phyloP scores from a whole-genome alignment of 2,329 filamentous ascomycete species.

The Beauveria asiatica region DNA sequence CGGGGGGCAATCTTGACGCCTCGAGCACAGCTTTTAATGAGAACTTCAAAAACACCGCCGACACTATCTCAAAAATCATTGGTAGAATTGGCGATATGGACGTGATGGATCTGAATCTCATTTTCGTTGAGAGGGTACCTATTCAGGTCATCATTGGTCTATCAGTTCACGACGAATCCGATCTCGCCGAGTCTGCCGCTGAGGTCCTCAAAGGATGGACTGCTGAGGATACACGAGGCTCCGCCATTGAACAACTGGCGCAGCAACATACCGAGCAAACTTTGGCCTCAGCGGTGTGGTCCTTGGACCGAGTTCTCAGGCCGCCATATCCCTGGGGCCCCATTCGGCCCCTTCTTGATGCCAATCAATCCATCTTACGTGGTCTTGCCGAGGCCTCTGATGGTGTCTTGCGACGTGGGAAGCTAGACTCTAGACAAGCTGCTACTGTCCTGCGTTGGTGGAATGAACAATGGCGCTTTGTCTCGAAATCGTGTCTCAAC shows the following conservation, averaged over 20 bases:
- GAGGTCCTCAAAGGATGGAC: slow-evolving; percentile 79
- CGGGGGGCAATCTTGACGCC: slow-evolving; percentile 31
- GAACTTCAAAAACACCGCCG: slow-evolving; percentile 47
- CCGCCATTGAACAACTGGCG: slow-evolving; percentile 31
- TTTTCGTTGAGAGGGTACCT: slow-evolving; percentile 60
- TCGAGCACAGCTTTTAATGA: slow-evolving; percentile 62
- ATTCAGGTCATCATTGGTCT: slow-evolving; percentile 69
- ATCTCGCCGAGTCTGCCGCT: slow-evolving; percentile 70
- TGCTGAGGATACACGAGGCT: slow-evolving; percentile 45
- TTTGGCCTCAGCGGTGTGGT: slow-evolving; percentile 35
- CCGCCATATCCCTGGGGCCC: slow-evolving; percentile 43
- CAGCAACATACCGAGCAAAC: slow-evolving; percentile 32
- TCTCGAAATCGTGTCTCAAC: slow-evolving; percentile 72
- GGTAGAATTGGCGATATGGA: slow-evolving; percentile 72
- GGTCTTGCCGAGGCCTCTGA: slow-evolving; percentile 47
- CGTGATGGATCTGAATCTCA: slow-evolving; percentile 54
- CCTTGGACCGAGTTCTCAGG: slow-evolving; percentile 27
- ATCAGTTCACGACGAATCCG: slow-evolving; percentile 71
- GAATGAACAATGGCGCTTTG: slow-evolving; percentile 72
- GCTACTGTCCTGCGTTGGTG: slow-evolving; percentile 69
- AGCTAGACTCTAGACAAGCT: slow-evolving; percentile 53
- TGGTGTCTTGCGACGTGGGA: slow-evolving; percentile 46
- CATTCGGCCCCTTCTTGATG: slow-evolving; percentile 48
- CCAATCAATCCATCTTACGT: slow-evolving; percentile 47
- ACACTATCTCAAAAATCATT: slow-evolving; percentile 63